Base-by-base conservation (phyloP, 805 yeast genomes). In the Candida xiaguanensis region DNA sequence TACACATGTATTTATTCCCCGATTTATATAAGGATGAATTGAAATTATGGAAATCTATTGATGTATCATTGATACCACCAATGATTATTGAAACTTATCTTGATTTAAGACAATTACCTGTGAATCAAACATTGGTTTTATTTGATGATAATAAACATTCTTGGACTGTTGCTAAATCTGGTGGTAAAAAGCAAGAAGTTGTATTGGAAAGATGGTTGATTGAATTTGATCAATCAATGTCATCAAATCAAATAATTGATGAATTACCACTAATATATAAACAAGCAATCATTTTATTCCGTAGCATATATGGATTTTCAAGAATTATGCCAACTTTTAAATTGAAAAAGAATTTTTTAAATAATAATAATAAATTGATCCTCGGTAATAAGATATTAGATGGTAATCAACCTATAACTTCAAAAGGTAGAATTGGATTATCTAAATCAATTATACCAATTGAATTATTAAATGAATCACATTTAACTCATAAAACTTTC, bases 121-220 rank as follows among this genome's bases (percentile, higher is more conserved):
- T 78, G 1, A 74, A 76, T 30, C 86, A 83, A 45, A 67, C 78
- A 15, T 68, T 85, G 22, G 73, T 79, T 24, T 57, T 85, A 28
- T 66, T 66, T 20, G 90, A 83, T 48, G 72, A 70, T 3, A 69
- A 70, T 6, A 75, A 72, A 17, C 68, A 69, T 45, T 52, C 72
- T 11, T 80, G 83, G 75, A 65, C 74, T 8, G 80, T 80, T 9
- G 38, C 82, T 8, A 77, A 72, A 42, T 56, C 62, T 9, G 83
- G 82, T 11, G 68, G 74, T 9, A 78, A 75, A 51, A 84, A 84
- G 51, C 71, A 78, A 13, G 98, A 91, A 59, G 77, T 93, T n/a
- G 96, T 93, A 2, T 63, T 93, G 41, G 99, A 93, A 55, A 73
- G 99, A 43, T 93, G 99, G 99, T 69, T 88, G 17, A 64, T 93